Evolutionary conservation across 305 asterid species (phyloP), one percentile per base, ranked within the genome.

Genomic region (Ajuga reptans): DNA sequence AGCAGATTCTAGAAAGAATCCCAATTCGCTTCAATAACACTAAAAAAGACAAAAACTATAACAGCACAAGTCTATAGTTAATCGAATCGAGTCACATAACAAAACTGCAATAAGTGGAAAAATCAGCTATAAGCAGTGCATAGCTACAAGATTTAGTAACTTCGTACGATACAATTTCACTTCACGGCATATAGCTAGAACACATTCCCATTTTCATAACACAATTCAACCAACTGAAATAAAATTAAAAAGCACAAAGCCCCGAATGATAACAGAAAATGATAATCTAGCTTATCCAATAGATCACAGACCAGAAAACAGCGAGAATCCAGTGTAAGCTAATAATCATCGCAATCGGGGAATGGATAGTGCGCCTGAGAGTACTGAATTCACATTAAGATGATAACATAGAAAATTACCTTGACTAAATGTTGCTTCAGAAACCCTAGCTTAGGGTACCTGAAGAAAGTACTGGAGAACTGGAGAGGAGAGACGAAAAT

Each of bases 391-490:
- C 17, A 36, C 21, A 64, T 27, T 8, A 11, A n/a, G 5, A 15
- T 24, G 49, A 58, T 51, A 36, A 15, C 17, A 9, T 4, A 9
- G 1, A 61, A 67, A 43, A 0, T 56, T 56, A 77, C 81, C 81
- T 72, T 69, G 52, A 47, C 15, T 1, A 8, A 16, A 17, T 47
- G 33, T n/a, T 55, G 18, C 16, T 15, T 36, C 49, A n/a, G 63
- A 74, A 78, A 71, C 74, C 74, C 74, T 46, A 27, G 18, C 36
- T 63, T 75, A 56, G 83, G 83, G 73, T 79, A 75, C 80, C 66
- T 75, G 58, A 24, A 27, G 75, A 71, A 59, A 45, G 37, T 34
- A 39, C 6, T 5, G 68, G 37, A 33, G 37, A 65, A 76, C 62
- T 33, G 64, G 62, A 69, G 55, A 36, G 24, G 60, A 50, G 33